phyloP scores from a whole-genome alignment of 1,284 basidiomycete species.

The Coniophora puteana region DNA sequence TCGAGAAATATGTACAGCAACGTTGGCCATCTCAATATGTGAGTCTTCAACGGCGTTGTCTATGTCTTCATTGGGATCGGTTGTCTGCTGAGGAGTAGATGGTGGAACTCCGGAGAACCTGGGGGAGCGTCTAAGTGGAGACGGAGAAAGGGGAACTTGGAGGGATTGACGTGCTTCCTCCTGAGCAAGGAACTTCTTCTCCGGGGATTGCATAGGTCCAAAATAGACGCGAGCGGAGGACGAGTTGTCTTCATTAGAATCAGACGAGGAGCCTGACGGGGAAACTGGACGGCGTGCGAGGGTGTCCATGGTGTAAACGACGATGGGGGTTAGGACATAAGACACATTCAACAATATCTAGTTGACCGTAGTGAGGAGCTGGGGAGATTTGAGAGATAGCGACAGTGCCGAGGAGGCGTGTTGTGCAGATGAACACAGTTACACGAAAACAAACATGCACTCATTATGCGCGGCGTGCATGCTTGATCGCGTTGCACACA shows the following conservation, averaged over 20 bases:
- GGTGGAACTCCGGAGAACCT: conserved; percentile 38
- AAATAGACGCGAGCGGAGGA: conserved; percentile 44
- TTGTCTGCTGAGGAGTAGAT: conserved; percentile 17
- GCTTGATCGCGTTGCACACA: conserved; percentile 25
- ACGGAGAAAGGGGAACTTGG: conserved; percentile 23
- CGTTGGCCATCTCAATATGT: conserved; percentile 27
- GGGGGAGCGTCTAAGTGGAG: conserved; percentile 48
- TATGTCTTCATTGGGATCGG: conserved; percentile 13
- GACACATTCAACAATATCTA: too few species aligned
- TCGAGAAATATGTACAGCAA: conserved; percentile 27
- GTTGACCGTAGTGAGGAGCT: too few species aligned
- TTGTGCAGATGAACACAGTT: too few species aligned
- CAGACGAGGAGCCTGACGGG: conserved; percentile 16
- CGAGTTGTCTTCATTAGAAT: conserved; percentile 33
- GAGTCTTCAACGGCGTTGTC: conserved; percentile 28
- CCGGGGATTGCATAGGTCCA: conserved; percentile 52
- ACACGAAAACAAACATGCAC: too few species aligned
- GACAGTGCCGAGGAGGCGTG: too few species aligned
- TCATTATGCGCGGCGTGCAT: too few species aligned
- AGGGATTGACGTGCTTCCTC: conserved; percentile 27
- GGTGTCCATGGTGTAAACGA: conserved; percentile 26
- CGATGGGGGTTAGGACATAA: conserved; percentile 14
- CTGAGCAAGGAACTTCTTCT: conserved; percentile 39
- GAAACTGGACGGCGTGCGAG: conserved; percentile 11
- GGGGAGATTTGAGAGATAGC: too few species aligned